These are phyloP conservation scores for Pouteria glomerata DNA, from an alignment of 148 eudicot genomes.

Conservation along the genomic window DNA sequence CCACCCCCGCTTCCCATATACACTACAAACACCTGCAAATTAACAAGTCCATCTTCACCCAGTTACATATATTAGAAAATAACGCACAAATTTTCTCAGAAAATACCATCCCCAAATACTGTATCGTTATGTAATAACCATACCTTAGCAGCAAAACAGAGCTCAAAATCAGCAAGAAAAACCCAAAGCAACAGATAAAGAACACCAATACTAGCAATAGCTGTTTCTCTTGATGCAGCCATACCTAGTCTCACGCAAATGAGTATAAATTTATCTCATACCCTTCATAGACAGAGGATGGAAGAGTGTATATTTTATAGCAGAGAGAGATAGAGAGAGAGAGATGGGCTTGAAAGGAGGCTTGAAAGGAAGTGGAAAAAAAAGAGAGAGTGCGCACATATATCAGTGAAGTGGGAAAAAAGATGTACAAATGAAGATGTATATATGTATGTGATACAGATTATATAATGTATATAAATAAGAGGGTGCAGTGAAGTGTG, in stretches of 20 bases:
- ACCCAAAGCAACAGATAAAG: conserved; percentile 16
- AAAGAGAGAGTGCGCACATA: neutral
- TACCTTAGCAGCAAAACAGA: conserved; percentile 27
- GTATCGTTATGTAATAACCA: no score
- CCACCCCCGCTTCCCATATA: conserved; percentile 43
- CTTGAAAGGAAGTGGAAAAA: neutral
- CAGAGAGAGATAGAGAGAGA: neutral
- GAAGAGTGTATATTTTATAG: neutral
- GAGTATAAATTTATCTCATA: neutral
- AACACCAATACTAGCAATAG: neutral
- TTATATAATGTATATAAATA: no score
- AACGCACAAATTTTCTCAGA: no score
- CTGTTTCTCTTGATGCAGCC: conserved; percentile 12
- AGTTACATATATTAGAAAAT: no score
- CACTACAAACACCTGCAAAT: conserved; percentile 47
- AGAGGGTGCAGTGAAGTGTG: no score
- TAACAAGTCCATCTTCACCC: no score
- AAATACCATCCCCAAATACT: no score
- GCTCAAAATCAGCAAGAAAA: conserved; percentile 14
- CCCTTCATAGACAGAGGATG: neutral
- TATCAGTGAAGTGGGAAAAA: neutral
- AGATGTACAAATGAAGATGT: neutral
- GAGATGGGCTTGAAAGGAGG: neutral
- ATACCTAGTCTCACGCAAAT: neutral
- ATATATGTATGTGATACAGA: no score